These are phyloP conservation scores for Mycena polygramma DNA, from an alignment of 768 basidiomycete genomes.

Conservation along the genomic window DNA sequence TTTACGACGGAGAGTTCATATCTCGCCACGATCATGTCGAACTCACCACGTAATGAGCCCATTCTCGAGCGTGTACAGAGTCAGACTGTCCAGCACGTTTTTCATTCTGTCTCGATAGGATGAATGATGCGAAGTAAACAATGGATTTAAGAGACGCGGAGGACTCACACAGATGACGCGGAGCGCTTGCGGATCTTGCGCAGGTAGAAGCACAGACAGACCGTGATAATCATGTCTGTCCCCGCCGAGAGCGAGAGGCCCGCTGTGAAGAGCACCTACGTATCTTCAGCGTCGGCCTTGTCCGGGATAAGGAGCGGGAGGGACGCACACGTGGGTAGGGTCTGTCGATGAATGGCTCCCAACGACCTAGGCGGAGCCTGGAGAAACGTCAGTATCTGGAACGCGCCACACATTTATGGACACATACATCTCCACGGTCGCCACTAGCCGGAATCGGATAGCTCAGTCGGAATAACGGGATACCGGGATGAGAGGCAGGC, in stretches of 20 bases:
- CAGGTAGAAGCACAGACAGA: slow-evolving; percentile 53
- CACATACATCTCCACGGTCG: slow-evolving; percentile 43
- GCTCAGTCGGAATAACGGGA: background rate
- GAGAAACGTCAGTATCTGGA: background rate
- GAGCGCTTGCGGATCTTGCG: slow-evolving; percentile 46
- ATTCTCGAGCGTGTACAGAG: slow-evolving; percentile 59
- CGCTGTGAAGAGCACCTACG: slow-evolving; percentile 57
- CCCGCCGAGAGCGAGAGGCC: slow-evolving; percentile 56
- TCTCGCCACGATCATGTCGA: too few relatives aligned
- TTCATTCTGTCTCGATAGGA: slow-evolving; percentile 47
- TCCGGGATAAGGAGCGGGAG: background rate
- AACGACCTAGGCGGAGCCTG: slow-evolving; percentile 37
- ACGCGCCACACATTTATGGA: background rate
- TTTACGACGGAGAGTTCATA: background rate
- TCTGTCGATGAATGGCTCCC: slow-evolving; percentile 30
- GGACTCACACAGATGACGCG: slow-evolving; percentile 45
- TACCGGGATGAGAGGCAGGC: background rate
- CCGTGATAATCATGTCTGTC: slow-evolving; percentile 54
- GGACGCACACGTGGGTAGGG: slow-evolving; percentile 41
- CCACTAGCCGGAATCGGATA: slow-evolving; percentile 26
- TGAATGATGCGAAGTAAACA: too few relatives aligned
- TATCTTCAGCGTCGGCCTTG: background rate
- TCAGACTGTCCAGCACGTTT: slow-evolving; percentile 52
- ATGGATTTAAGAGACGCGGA: background rate
- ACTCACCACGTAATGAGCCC: slow-evolving; percentile 56